Conservation (phyloP, 2,329 filamentous ascomycete genomes). For the Penicillium concentricum region DNA sequence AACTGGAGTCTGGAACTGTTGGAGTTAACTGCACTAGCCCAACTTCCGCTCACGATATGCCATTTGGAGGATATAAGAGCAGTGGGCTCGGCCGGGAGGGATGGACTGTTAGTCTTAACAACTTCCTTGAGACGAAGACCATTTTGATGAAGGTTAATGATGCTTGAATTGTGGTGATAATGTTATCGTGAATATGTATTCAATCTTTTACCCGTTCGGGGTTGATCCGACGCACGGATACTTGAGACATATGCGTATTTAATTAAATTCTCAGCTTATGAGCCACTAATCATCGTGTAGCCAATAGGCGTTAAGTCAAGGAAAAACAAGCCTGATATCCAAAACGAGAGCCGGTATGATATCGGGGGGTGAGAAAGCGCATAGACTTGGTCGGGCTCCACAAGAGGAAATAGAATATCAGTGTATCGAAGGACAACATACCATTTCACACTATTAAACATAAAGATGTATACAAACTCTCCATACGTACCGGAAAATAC, state of each 20-base stretch:
- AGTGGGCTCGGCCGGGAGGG: conserved; percentile 17
- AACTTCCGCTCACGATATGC: conserved; percentile 51
- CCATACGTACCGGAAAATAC: too few species aligned
- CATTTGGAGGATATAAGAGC: conserved; percentile 36
- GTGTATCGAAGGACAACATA: not conserved
- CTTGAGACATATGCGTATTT: not conserved
- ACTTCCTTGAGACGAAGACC: conserved; percentile 16
- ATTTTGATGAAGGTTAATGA: conserved; percentile 14
- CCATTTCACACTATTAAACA: too few species aligned
- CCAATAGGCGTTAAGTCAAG: not conserved
- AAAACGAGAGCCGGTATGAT: not conserved
- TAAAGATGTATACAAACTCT: not conserved
- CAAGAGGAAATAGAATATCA: not conserved
- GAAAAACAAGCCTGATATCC: not conserved
- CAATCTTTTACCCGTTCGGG: not conserved
- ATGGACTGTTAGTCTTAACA: conserved; percentile 10
- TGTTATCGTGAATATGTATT: not conserved
- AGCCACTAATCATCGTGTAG: not conserved
- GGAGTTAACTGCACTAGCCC: conserved; percentile 68
- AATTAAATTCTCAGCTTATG: not conserved
- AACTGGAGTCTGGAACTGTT: conserved; percentile 63
- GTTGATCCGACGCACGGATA: not conserved
- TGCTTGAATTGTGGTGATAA: not conserved
- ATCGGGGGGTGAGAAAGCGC: not conserved
- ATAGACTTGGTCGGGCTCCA: not conserved